These are phyloP conservation scores for Xylaria polymorpha DNA, from an alignment of 2,329 filamentous ascomycete genomes.

Conservation along the genomic window DNA sequence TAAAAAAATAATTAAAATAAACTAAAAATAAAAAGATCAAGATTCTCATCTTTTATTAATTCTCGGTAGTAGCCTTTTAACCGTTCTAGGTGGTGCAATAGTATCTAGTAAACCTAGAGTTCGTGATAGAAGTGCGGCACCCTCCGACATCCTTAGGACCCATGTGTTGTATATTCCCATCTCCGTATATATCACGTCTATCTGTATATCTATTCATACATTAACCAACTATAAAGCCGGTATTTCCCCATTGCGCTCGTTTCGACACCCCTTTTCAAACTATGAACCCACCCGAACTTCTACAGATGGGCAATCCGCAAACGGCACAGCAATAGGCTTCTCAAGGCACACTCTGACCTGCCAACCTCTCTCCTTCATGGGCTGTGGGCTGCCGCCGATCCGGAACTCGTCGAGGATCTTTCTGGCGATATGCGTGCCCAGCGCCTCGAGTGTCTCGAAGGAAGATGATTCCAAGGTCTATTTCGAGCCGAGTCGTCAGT, in stretches of 20 bases:
- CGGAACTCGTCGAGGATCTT: conserved; percentile 59
- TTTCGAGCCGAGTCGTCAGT: background rate
- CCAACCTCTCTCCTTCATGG: conserved; percentile 58
- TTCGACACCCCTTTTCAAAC: background rate
- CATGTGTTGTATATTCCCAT: background rate
- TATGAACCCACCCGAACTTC: conserved; percentile 61
- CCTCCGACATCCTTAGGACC: no score
- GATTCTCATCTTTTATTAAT: no score
- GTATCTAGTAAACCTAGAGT: background rate
- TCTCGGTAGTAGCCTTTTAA: background rate
- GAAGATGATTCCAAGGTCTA: conserved; percentile 67
- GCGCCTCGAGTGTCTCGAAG: conserved; percentile 72
- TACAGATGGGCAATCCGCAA: conserved; percentile 77
- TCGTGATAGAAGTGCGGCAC: background rate
- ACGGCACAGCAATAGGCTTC: conserved; percentile 79
- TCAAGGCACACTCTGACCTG: conserved; percentile 71
- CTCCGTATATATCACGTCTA: background rate
- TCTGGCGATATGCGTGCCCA: conserved; percentile 62
- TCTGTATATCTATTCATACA: background rate
- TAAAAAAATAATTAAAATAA: background rate
- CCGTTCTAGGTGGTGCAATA: background rate
- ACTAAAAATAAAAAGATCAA: background rate
- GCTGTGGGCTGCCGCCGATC: conserved; percentile 45
- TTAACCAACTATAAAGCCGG: background rate
- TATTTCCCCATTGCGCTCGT: background rate